phyloP scores from a whole-genome alignment of 2,329 filamentous ascomycete genomes.

The Aspergillus sp. region DNA sequence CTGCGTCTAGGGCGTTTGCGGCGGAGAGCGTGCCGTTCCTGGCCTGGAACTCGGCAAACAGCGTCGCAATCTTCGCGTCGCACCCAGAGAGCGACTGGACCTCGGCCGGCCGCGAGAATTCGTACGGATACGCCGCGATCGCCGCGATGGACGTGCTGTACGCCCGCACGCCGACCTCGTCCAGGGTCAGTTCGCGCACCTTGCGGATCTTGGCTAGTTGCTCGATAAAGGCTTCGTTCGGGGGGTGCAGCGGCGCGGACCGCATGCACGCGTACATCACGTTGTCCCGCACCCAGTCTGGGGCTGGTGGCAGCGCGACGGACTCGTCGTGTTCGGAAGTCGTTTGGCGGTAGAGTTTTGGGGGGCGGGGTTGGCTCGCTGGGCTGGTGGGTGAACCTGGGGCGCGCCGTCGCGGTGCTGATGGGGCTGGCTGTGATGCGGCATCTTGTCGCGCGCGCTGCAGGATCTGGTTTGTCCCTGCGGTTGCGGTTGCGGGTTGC shows the following conservation, averaged over 20 bases:
- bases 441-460: constrained; percentile 46
- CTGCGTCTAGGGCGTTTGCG: constrained; percentile 52
- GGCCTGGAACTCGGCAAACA: constrained; percentile 66
- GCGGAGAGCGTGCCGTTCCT: constrained; percentile 52
- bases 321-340: constrained; percentile 67
- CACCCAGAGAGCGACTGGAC: constrained; percentile 62
- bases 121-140: constrained; percentile 68
- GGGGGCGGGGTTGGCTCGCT: constrained; percentile 21
- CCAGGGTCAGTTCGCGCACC: constrained; percentile 59
- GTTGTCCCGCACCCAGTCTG: constrained; percentile 57
- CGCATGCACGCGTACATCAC: constrained; percentile 72
- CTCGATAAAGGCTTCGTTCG: constrained; percentile 66
- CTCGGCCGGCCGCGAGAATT: constrained; percentile 37
- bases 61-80: constrained; percentile 63
- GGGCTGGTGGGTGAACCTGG: constrained; percentile 12
- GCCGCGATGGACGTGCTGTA: constrained; percentile 82
- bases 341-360: constrained; percentile 54
- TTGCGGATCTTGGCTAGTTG: constrained; percentile 66
- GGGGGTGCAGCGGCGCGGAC: constrained; percentile 57
- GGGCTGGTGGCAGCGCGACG: constrained; percentile 52
- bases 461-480: constrained; percentile 34
- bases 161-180: constrained; percentile 71
- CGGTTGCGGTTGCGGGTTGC: constrained; percentile 1
- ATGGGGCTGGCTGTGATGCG: constrained; percentile 9
- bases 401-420: constrained; percentile 13